Base-by-base conservation (phyloP, 2,329 filamentous ascomycete genomes). In the Aspergillus alliaceus region DNA sequence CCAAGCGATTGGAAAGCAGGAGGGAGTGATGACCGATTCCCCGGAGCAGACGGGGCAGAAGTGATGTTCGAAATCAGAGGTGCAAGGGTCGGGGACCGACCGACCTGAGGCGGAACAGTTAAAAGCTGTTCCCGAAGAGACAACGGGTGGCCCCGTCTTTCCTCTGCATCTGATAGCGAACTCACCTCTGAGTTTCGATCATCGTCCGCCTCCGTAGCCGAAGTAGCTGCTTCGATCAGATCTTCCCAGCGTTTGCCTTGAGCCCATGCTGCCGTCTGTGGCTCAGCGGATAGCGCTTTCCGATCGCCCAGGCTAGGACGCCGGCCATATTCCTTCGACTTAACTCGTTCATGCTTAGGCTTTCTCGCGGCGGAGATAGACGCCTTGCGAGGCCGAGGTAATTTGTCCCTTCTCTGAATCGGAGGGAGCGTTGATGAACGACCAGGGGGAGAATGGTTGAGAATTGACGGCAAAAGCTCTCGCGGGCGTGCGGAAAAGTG, bases 221-320 rank as follows among this genome's bases (percentile, higher is more conserved):
- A 96, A 31, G 93, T 92, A 54, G 90, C 93, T 52, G 93, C 93
- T 75, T 97, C 93, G 63, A 98, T 96, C 59, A 98, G 82, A 74
- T 98, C 93, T 75, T 96, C 91, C 95, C 93, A 98, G 68, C 93
- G 84, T 78, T 95, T 96, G 63, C 91, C 92, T 76, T 90, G 86
- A 49, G 84, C 79, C 66, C 83, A 85, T 18, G 83, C 90, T 58
- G 90, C 88, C 20, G 85, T 86, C 56, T 88, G 85, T 24, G 93
- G 92, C 75, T 97, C 93, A 40, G 90, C 90, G 15, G 91, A 96
- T 64, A 90, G 84, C 55, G 91, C 90, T 76, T 96, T 96, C 61
- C 90, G 85, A 67, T 91, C 87, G 66, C 88, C 86, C 57, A 88
- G 84, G 69, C 89, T 88, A 62, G 91, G 80, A 60, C 89, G 84